Percentiles rank a stretch among this genome's conserved stretches.
Evolutionary conservation across 2,329 filamentous ascomycete species (phyloP).

Genomic region (Aspergillus pseudotamarii): DNA sequence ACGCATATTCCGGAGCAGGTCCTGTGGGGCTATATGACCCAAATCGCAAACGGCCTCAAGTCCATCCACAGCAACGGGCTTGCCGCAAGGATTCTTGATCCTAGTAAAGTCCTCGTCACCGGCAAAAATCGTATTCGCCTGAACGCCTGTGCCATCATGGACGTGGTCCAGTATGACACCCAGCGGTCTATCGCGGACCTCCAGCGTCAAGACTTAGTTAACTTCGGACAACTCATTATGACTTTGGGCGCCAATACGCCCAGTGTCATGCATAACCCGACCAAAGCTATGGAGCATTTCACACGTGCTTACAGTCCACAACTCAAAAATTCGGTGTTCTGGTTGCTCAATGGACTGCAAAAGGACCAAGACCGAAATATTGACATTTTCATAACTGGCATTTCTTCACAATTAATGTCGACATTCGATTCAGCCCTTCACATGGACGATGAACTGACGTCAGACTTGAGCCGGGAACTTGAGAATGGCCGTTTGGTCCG

Average conservation of each 20-base stretch:
- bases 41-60: constrained; percentile 85
- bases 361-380: constrained; percentile 68
- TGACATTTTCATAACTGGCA: constrained; percentile 75
- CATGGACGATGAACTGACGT: constrained; percentile 72
- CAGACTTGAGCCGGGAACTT: constrained; percentile 75
- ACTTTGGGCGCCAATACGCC: constrained; percentile 72
- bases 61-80: constrained; percentile 79
- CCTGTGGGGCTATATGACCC: constrained; percentile 89
- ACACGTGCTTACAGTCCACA: constrained; percentile 75
- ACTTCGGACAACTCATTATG: constrained; percentile 83
- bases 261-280: constrained; percentile 63
- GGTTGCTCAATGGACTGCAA: constrained; percentile 73
- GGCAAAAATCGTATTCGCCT: constrained; percentile 88
- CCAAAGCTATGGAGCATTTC: constrained; percentile 74
- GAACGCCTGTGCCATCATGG: constrained; percentile 84
- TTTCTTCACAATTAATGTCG: constrained; percentile 74
- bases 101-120: constrained; percentile 86
- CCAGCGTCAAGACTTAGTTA: constrained; percentile 83
- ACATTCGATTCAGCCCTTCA: constrained; percentile 80
- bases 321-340: constrained; percentile 76
- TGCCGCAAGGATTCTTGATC: constrained; percentile 82
- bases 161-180: constrained; percentile 82
- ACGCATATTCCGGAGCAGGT: constrained; percentile 68
- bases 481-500: constrained; percentile 88
- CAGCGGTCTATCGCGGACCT: constrained; percentile 70